Evolutionary conservation across 805 yeast species (phyloP).

Genomic region (Kodamaea kakaduensis): DNA sequence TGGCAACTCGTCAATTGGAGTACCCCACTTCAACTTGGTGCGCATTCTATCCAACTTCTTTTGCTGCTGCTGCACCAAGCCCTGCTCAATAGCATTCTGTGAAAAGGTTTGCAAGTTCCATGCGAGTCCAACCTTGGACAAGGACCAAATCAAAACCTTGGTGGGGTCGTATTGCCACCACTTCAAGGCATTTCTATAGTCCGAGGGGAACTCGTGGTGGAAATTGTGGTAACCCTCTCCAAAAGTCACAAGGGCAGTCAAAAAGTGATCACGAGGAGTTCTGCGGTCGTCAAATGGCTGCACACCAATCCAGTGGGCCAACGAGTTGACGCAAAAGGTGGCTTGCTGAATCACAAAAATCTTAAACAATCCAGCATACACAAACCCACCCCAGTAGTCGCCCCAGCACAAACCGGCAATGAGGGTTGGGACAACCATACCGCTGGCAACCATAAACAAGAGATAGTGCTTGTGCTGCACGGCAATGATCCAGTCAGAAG

Average conservation of each 20-base stretch:
- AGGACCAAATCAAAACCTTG: conserved; percentile 53
- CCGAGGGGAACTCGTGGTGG: conserved; percentile 89
- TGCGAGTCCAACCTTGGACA: conserved; percentile 65
- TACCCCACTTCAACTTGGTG: conserved; percentile 69
- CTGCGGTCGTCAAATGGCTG: conserved; percentile 86
- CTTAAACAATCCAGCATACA: conserved; percentile 72
- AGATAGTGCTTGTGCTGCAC: conserved; percentile 80
- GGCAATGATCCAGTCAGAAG: conserved; percentile 72
- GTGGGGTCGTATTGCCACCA: conserved; percentile 91
- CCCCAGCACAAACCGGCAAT: conserved; percentile 28
- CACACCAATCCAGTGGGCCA: conserved; percentile 82
- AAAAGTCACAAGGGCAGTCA: conserved; percentile 78
- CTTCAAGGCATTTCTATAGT: conserved; percentile 80
- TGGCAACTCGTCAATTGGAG: conserved; percentile 60
- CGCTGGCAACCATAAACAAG: conserved; percentile 53
- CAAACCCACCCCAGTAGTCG: conserved; percentile 61
- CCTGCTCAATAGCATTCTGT: conserved; percentile 78
- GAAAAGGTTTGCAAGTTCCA: conserved; percentile 73
- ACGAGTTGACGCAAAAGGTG: conserved; percentile 79
- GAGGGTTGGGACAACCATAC: conserved; percentile 60
- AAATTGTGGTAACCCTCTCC: conserved; percentile 90
- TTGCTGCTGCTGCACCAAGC: conserved; percentile 77
- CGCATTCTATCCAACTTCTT: conserved; percentile 68
- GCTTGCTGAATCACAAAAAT: conserved; percentile 75
- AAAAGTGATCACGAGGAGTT: conserved; percentile 79